Evolutionary conservation across 176 grass and related monocot species (phyloP), one percentile per base, ranked within the genome.

Genomic region (Puccinellia tenuiflora): DNA sequence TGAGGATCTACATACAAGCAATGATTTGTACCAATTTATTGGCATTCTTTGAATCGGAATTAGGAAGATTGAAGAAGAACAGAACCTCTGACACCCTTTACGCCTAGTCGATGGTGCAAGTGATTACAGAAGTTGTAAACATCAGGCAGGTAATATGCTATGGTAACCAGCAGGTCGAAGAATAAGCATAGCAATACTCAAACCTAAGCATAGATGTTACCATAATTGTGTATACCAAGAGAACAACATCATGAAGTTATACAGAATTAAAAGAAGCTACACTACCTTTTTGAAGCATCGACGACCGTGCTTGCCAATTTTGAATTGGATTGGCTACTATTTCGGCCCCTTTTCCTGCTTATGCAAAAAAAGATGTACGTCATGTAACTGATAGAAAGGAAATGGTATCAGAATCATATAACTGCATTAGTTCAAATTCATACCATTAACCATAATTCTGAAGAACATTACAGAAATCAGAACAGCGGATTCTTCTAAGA

Each of bases 211-310:
- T 56, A 13, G 7, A 67, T 55, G 3, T 46, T 64, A 51, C 5
- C 30, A 37, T 33, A 77, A 46, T 55, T 61, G 28, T 16, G 1
- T 15, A 54, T 82, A 38, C 26, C 59, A 35, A 9, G 35, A 84
- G 52, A 70, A 31, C 16, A 82, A 28, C 9, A 85, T 81, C 22
- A 75, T 61, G 51, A 70, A 56, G 54, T 84, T 55, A 28, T 34
- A 83, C 29, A 43, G 20, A 52, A n/a, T 3, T 26, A 24, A 54
- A 38, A 30, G 12, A 68, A 12, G 37, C 1, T 30, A 5, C 5
- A 34, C 18, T 93, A 99, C 96, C 91, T 86, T 83, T 93, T 92
- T 17, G 63, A 77, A 81, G 84, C 74, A 73, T 74, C 85, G 42
- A 78, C 35, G 17, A 69, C 78, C 43, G 63, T 59, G 74, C 34